A percentile compares a stretch with the other conserved stretches of the same genome.
phyloP scores from a whole-genome alignment of 1,139 yeast species.

The Meyerozyma sp. region DNA sequence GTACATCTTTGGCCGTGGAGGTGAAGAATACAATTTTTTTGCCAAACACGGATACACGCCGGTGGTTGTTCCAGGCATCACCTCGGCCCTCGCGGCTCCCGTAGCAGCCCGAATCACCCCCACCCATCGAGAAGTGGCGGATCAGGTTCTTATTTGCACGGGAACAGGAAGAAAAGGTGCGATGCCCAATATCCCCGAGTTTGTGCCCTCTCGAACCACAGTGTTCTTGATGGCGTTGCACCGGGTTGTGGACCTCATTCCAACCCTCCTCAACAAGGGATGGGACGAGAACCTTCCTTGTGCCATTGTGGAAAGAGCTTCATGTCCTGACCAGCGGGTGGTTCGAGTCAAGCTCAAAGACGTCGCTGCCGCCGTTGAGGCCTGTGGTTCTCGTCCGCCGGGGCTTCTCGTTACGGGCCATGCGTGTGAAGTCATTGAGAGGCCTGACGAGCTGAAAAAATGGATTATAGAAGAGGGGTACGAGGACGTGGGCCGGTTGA shows the following conservation, averaged over 20 bases:
- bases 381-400: constrained; percentile 90
- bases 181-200: constrained; percentile 74
- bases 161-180: constrained; percentile 93
- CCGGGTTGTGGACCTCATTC: constrained; percentile 65
- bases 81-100: constrained; percentile 89
- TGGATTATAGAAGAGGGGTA: constrained; percentile 65
- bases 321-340: constrained; percentile 88
- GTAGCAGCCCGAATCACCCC: constrained; percentile 83
- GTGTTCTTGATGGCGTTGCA: constrained; percentile 90
- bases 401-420: constrained; percentile 82
- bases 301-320: constrained; percentile 85
- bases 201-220: constrained; percentile 67
- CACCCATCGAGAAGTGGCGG: constrained; percentile 89
- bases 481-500: not conserved
- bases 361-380: constrained; percentile 68
- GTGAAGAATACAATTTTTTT: constrained; percentile 80
- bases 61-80: constrained; percentile 77
- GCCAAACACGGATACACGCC: constrained; percentile 63
- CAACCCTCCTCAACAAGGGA: constrained; percentile 46
- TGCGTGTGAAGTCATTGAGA: constrained; percentile 61
- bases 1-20: constrained; percentile 94
- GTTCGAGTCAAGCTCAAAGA: constrained; percentile 66
- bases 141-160: constrained; percentile 87
- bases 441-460: constrained; percentile 16
- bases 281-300: constrained; percentile 79